Conservation (phyloP, 257 asterid species). For the Gardenia jasminoides region DNA sequence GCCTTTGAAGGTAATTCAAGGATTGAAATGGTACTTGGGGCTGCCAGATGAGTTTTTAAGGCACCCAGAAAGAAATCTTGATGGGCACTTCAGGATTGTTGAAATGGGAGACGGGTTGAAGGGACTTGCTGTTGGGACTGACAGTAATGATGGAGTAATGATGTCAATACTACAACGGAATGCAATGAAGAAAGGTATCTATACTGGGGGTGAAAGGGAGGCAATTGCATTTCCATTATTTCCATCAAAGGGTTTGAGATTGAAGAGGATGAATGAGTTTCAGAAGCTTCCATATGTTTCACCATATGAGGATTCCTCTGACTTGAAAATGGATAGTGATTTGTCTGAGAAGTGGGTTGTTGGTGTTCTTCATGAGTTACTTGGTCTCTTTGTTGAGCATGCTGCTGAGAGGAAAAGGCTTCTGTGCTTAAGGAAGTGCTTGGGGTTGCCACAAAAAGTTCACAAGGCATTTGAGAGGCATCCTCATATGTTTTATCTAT, state of each 20-base stretch:
- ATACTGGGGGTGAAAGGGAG: constrained; percentile 48
- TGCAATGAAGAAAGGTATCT: constrained; percentile 54
- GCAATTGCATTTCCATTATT: constrained; percentile 63
- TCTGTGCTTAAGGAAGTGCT: constrained; percentile 57
- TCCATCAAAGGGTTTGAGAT: constrained; percentile 78
- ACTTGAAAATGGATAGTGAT: constrained; percentile 55
- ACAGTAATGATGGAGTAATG: constrained; percentile 25
- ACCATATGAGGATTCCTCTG: constrained; percentile 58
- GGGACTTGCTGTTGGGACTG: constrained; percentile 50
- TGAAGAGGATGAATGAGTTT: constrained; percentile 62
- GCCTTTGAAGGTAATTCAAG: constrained; percentile 70
- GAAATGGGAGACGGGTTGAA: constrained; percentile 73
- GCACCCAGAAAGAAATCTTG: constrained; percentile 50
- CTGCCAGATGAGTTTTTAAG: constrained; percentile 60
- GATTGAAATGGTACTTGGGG: constrained; percentile 75
- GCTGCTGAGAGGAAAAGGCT: constrained; percentile 70
- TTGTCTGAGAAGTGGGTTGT: constrained; percentile 78
- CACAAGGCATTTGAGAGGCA: constrained; percentile 92
- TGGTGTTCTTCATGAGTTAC: constrained; percentile 75
- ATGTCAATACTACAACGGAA: constrained; percentile 60
- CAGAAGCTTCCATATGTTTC: constrained; percentile 72
- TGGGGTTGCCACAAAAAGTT: constrained; percentile 85
- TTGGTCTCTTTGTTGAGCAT: constrained; percentile 82
- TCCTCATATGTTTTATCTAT: constrained; percentile 70
- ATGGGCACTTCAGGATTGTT: constrained; percentile 43